Evolutionary conservation across 768 basidiomycete genomes (phyloP).

Genomic region (Collybia mongolica): DNA sequence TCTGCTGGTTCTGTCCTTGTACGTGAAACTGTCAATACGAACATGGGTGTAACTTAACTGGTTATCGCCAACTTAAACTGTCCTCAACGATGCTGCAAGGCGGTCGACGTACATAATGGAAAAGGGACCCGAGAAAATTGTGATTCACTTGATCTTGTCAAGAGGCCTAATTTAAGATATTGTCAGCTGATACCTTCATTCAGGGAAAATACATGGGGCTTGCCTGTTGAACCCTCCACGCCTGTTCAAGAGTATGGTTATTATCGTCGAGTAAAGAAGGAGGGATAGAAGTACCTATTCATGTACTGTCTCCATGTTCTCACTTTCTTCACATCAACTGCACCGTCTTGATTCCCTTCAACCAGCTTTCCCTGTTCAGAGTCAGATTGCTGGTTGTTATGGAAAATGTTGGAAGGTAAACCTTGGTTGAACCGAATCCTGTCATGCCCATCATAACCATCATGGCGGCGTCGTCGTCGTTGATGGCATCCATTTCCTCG

Average conservation of each 20-base stretch:
- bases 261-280: not conserved
- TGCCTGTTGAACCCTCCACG: slow-evolving; percentile 87
- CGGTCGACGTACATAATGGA: not conserved
- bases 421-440: slow-evolving; percentile 91
- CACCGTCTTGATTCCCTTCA: slow-evolving; percentile 78
- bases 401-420: slow-evolving; percentile 20
- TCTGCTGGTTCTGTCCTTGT: not conserved
- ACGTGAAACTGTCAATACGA: slow-evolving; percentile 12
- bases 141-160: slow-evolving; percentile 86
- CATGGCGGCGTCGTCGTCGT: slow-evolving; percentile 77
- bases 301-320: slow-evolving; percentile 98
- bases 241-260: slow-evolving; percentile 31
- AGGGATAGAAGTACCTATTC: slow-evolving; percentile 70
- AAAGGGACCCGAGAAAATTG: not conserved
- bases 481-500: slow-evolving; percentile 52
- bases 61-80: not conserved
- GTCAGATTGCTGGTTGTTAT: not conserved
- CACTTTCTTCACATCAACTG: slow-evolving; percentile 68
- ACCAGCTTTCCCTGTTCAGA: slow-evolving; percentile 69
- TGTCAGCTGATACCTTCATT: too few relatives aligned
- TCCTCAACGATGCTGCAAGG: not conserved
- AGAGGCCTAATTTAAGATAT: slow-evolving; percentile 56
- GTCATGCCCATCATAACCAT: slow-evolving; percentile 87
- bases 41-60: not conserved
- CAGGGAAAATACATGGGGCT: slow-evolving; percentile 7